Evolutionary conservation across 2,329 filamentous ascomycete species (phyloP).

Genomic region (Stemphylium lycopersici): DNA sequence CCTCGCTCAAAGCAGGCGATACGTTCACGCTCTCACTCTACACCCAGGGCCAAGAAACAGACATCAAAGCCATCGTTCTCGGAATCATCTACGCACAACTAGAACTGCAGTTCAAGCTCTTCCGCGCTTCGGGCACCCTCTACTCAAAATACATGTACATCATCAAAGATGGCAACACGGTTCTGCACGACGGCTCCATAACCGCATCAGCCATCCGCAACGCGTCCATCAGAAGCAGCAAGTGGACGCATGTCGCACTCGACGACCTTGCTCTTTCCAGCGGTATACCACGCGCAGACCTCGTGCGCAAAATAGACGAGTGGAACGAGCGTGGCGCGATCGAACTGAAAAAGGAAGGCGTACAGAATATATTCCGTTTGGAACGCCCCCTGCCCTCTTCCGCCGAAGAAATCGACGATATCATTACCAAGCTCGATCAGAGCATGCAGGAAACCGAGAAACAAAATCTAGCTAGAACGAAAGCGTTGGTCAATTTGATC

Average conservation of each 20-base stretch:
- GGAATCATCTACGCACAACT: conserved; percentile 65
- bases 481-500: conserved; percentile 60
- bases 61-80: conserved; percentile 60
- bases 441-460: conserved; percentile 60
- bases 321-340: conserved; percentile 59
- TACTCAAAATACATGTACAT: conserved; percentile 63
- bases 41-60: conserved; percentile 57
- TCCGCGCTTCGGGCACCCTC: conserved; percentile 62
- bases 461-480: conserved; percentile 59
- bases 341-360: conserved; percentile 58
- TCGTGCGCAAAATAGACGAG: conserved; percentile 62
- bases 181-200: conserved; percentile 48
- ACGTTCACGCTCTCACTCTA: conserved; percentile 57
- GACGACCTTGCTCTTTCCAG: conserved; percentile 45
- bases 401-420: conserved; percentile 49
- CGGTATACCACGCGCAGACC: conserved; percentile 52
- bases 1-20: conserved; percentile 46
- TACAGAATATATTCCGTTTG: conserved; percentile 62
- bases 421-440: conserved; percentile 57
- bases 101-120: conserved; percentile 63
- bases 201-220: conserved; percentile 55
- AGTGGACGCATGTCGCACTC: conserved; percentile 58
- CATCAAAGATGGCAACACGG: conserved; percentile 36
- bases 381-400: conserved; percentile 55
- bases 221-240: conserved; percentile 51